phyloP scores from a whole-genome alignment of 1,139 yeast genomes.

The Pichia sp. region DNA sequence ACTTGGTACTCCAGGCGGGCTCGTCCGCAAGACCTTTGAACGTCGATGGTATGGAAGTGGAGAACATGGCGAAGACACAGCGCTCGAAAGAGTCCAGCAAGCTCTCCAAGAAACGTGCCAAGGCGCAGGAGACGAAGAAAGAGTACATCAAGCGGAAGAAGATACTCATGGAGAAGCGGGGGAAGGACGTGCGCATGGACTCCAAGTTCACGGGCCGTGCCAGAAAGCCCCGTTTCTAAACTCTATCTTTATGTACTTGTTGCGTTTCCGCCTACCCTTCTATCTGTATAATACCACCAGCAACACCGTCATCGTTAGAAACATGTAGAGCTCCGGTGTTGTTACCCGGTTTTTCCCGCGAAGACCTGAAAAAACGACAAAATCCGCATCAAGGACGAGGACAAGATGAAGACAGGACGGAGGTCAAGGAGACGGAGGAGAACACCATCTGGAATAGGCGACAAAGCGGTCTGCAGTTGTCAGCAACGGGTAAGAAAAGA shows the following conservation, averaged over 20 bases:
- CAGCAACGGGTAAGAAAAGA: not conserved
- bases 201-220: slow-evolving; percentile 91
- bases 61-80: slow-evolving; percentile 34
- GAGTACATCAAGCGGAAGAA: slow-evolving; percentile 87
- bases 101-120: slow-evolving; percentile 48
- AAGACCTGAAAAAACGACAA: not conserved
- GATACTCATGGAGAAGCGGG: slow-evolving; percentile 87
- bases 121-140: slow-evolving; percentile 66
- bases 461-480: not conserved
- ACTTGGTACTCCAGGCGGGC: slow-evolving; percentile 88
- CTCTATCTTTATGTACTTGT: not conserved
- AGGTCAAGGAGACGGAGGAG: not conserved
- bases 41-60: slow-evolving; percentile 77
- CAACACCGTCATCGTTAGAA: not conserved
- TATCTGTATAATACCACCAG: not conserved
- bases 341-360: slow-evolving; percentile 1
- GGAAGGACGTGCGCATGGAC: slow-evolving; percentile 83
- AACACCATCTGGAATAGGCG: not conserved
- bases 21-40: slow-evolving; percentile 64
- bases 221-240: slow-evolving; percentile 77
- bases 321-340: no score
- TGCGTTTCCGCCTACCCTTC: not conserved
- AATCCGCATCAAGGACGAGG: not conserved
- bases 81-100: slow-evolving; percentile 42
- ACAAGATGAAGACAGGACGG: not conserved